These are phyloP conservation scores for Diaporthe velutina DNA, from an alignment of 2,329 filamentous ascomycete species.

Conservation along the genomic window DNA sequence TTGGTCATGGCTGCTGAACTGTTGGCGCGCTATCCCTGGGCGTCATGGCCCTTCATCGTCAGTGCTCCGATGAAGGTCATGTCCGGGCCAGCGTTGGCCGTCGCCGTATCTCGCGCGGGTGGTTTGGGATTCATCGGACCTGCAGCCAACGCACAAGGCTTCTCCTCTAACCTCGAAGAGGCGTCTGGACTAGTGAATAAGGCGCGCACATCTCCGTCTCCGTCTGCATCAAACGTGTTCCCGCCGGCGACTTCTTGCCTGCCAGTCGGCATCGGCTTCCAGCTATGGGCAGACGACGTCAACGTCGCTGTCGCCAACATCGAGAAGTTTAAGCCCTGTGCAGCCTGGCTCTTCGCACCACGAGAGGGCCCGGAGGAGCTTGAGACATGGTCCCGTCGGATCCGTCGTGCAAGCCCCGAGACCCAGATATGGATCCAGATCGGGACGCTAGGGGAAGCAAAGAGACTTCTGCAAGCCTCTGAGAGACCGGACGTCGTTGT, in stretches of 20 bases:
- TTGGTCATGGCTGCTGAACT: slow-evolving; percentile 29
- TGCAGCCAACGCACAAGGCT: slow-evolving; percentile 50
- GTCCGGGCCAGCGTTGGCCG: slow-evolving; percentile 65
- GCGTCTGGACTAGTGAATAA: slow-evolving; percentile 43
- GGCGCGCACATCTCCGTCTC: slow-evolving; percentile 34
- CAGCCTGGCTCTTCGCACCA: slow-evolving; percentile 63
- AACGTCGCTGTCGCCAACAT: slow-evolving; percentile 48
- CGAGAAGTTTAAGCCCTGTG: slow-evolving; percentile 49
- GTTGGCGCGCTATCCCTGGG: slow-evolving; percentile 62
- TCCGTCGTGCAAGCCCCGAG: slow-evolving; percentile 54
- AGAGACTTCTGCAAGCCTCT: slow-evolving; percentile 52
- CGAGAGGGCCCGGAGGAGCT: slow-evolving; percentile 51
- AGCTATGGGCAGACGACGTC: slow-evolving; percentile 59
- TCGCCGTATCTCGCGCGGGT: slow-evolving; percentile 77
- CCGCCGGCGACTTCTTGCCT: slow-evolving; percentile 43
- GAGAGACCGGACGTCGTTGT: slow-evolving; percentile 63
- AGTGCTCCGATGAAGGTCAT: slow-evolving; percentile 79
- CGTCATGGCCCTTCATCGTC: slow-evolving; percentile 67
- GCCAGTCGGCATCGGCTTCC: slow-evolving; percentile 62
- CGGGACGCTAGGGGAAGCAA: slow-evolving; percentile 61
- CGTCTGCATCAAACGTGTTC: background rate
- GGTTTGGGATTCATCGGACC: slow-evolving; percentile 69
- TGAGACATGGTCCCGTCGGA: slow-evolving; percentile 58
- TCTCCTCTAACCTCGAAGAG: slow-evolving; percentile 47
- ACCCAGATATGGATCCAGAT: slow-evolving; percentile 68